A percentile compares a stretch with the other conserved stretches of the same genome.
phyloP scores from a whole-genome alignment of 805 yeast genomes.

The Ogataea angusta region DNA sequence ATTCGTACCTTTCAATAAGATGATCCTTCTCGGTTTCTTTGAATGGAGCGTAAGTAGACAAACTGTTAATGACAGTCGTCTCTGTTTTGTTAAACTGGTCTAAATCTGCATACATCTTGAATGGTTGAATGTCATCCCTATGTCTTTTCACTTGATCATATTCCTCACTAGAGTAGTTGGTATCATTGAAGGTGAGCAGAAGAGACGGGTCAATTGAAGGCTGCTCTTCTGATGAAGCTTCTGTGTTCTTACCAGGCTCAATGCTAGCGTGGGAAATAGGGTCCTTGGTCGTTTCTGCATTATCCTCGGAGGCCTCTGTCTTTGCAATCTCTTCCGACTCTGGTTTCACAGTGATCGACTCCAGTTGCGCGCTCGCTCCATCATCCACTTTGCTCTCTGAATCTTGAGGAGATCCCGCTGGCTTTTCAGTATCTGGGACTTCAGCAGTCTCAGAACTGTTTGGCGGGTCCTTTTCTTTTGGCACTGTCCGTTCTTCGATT shows the following conservation, averaged over 20 bases:
- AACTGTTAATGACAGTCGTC: slow-evolving; percentile 43
- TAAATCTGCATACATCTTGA: slow-evolving; percentile 43
- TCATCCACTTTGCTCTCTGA: neutral
- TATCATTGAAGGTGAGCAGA: slow-evolving; percentile 18
- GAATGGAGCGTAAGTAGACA: slow-evolving; percentile 49
- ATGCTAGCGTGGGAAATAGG: too few relatives aligned
- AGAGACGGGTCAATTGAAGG: slow-evolving; percentile 29
- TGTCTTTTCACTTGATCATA: slow-evolving; percentile 1
- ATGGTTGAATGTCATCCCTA: slow-evolving; percentile 31
- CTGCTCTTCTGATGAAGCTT: too few relatives aligned
- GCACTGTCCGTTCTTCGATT: neutral
- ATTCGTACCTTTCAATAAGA: slow-evolving; percentile 27
- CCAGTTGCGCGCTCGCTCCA: neutral
- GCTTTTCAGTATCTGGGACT: neutral
- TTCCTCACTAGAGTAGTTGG: slow-evolving; percentile 22
- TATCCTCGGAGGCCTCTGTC: neutral
- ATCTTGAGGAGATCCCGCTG: too few relatives aligned
- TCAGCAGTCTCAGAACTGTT: neutral
- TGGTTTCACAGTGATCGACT: slow-evolving; percentile 5
- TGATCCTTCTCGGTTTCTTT: slow-evolving; percentile 34
- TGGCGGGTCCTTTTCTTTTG: too few relatives aligned
- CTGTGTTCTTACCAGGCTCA: too few relatives aligned
- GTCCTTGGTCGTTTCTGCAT: neutral
- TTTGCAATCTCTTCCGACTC: neutral
- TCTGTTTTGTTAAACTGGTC: slow-evolving; percentile 44